These are phyloP conservation scores for Hyphopichia burtonii DNA, from an alignment of 1,139 yeast genomes.

Conservation along the genomic window DNA sequence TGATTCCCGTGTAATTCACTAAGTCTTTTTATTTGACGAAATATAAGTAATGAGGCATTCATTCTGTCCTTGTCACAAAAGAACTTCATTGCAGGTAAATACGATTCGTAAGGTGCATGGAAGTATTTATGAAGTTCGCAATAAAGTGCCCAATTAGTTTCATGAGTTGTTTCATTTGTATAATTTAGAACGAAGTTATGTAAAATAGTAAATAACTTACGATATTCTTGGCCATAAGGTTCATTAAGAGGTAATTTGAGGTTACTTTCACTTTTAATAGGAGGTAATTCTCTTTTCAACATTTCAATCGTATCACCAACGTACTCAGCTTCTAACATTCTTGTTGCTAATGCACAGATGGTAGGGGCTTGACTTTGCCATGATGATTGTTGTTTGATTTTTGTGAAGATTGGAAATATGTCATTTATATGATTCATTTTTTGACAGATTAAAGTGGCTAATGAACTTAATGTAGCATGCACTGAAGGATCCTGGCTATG, in stretches of 20 bases:
- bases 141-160: constrained; percentile 64
- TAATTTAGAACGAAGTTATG: constrained; percentile 46
- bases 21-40: constrained; percentile 59
- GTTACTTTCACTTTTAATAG: constrained; percentile 34
- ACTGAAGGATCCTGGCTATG: constrained; percentile 29
- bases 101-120: constrained; percentile 57
- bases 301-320: constrained; percentile 61
- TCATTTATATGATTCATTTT: constrained; percentile 19
- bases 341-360: constrained; percentile 44
- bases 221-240: constrained; percentile 27
- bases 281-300: constrained; percentile 59
- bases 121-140: constrained; percentile 60
- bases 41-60: constrained; percentile 62
- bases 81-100: constrained; percentile 58
- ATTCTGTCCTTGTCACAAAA: constrained; percentile 60
- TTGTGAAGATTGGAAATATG: constrained; percentile 33
- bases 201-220: constrained; percentile 36
- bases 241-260: constrained; percentile 27
- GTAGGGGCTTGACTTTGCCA: constrained; percentile 35
- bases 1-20: constrained; percentile 53
- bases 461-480: constrained; percentile 30
- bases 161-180: constrained; percentile 39
- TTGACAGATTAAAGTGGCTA: constrained; percentile 24
- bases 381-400: constrained; percentile 39
- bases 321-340: constrained; percentile 47